phyloP scores from a whole-genome alignment of 441 rosid species.

The Omphalea diandra region DNA sequence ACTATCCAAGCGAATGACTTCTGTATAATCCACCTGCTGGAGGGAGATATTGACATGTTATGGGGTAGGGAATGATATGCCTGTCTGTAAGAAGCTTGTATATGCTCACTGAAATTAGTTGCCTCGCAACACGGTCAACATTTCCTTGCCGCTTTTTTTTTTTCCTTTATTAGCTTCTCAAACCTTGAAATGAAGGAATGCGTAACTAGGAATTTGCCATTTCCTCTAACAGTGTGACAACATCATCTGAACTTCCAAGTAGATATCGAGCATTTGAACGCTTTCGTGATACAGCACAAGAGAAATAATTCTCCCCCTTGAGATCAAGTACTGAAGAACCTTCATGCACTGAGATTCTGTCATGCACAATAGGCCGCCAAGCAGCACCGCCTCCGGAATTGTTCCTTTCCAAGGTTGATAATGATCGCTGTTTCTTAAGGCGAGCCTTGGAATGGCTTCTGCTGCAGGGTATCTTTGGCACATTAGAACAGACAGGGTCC shows the following conservation, averaged over 20 bases:
- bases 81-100: no score
- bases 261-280: conserved; percentile 65
- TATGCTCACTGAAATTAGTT: no score
- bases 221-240: conserved; percentile 49
- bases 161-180: conserved; percentile 3
- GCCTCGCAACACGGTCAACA: no score
- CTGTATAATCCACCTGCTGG: no score
- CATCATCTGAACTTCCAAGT: conserved; percentile 51
- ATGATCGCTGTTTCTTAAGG: conserved; percentile 47
- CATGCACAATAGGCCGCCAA: conserved; percentile 37
- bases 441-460: conserved; percentile 35
- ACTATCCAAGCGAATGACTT: no score
- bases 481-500: conserved; percentile 33
- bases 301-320: conserved; percentile 66
- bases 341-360: conserved; percentile 36
- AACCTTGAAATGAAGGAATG: not conserved
- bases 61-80: no score
- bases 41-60: no score
- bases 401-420: conserved; percentile 47
- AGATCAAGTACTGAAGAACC: conserved; percentile 70
- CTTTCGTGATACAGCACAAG: conserved; percentile 64
- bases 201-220: conserved; percentile 25
- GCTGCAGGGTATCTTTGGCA: conserved; percentile 30
- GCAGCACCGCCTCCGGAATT: conserved; percentile 28
- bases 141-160: no score